A percentile compares a stretch with the other conserved stretches of the same genome.
Evolutionary conservation across 495 filamentous ascomycete genomes (phyloP).

Genomic region (Penicillium cataractarum): DNA sequence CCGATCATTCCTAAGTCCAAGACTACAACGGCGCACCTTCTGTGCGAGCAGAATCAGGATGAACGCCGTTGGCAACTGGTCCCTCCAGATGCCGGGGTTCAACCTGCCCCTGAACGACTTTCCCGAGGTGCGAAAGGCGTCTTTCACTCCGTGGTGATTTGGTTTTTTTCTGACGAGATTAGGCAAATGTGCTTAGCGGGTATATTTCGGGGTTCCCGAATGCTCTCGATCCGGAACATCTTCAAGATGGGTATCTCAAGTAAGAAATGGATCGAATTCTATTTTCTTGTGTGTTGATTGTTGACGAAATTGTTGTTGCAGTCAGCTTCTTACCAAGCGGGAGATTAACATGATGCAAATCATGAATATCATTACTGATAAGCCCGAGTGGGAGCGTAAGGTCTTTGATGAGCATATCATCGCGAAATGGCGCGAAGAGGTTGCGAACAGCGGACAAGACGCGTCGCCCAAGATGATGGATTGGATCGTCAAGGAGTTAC

Average conservation of each 20-base stretch:
- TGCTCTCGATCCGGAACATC: constrained; percentile 2
- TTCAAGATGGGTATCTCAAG: background rate
- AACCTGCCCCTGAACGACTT: constrained; percentile 10
- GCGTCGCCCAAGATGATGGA: constrained; percentile 53
- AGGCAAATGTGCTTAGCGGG: constrained; percentile 3
- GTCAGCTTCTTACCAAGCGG: constrained; percentile 28
- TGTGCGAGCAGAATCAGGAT: background rate
- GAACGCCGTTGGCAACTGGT: constrained; percentile 2
- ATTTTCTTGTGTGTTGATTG: background rate
- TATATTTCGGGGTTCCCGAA: background rate
- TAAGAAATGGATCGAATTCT: background rate
- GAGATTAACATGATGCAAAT: constrained; percentile 44
- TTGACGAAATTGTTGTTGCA: constrained; percentile 6
- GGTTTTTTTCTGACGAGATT: background rate
- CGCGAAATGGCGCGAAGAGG: constrained; percentile 43
- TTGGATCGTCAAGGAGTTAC: constrained; percentile 54
- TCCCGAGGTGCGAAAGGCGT: background rate
- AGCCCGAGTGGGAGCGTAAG: constrained; percentile 48
- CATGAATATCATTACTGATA: constrained; percentile 48
- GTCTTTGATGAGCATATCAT: constrained; percentile 50
- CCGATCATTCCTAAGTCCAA: background rate
- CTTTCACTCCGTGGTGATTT: background rate
- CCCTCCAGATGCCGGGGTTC: constrained; percentile 17
- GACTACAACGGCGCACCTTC: constrained; percentile 2
- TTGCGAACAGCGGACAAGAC: constrained; percentile 29